Conservation (phyloP, 495 filamentous ascomycete genomes). For the Penicillium odoratum region DNA sequence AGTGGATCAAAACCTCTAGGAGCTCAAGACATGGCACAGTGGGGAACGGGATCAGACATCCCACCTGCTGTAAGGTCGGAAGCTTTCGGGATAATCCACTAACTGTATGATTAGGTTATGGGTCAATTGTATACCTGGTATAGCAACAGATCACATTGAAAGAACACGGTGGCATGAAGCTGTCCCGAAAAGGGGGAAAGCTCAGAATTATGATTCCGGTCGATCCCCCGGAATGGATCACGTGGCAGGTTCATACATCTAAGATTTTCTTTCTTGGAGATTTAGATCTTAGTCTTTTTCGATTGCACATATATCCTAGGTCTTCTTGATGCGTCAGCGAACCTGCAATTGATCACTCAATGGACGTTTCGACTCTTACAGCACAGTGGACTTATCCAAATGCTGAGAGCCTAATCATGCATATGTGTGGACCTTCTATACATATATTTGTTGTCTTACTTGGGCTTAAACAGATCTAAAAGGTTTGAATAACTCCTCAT, state of each 20-base stretch:
- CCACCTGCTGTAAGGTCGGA: conserved; percentile 1
- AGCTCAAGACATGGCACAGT: conserved; percentile 20
- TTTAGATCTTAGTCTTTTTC: not conserved
- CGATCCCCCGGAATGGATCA: conserved; percentile 9
- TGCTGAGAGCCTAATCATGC: too few species aligned
- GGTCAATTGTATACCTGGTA: not conserved
- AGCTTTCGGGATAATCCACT: not conserved
- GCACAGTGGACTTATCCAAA: too few species aligned
- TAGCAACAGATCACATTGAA: conserved; percentile 6
- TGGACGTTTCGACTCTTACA: too few species aligned
- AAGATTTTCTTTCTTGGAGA: too few species aligned
- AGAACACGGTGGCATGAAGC: conserved; percentile 30
- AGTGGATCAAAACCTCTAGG: conserved; percentile 14
- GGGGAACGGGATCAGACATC: conserved; percentile 22
- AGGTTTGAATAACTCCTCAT: too few species aligned
- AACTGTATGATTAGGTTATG: not conserved
- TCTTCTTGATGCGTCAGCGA: too few species aligned
- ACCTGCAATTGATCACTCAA: too few species aligned
- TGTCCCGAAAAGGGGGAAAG: conserved; percentile 6
- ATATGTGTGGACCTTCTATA: too few species aligned
- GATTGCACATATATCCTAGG: not conserved
- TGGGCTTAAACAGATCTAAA: too few species aligned
- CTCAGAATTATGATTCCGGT: not conserved
- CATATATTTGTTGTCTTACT: too few species aligned
- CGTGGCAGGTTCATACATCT: not conserved